Evolutionary conservation across 805 yeast genomes (phyloP).

Genomic region (Wickerhamiella nectarea): DNA sequence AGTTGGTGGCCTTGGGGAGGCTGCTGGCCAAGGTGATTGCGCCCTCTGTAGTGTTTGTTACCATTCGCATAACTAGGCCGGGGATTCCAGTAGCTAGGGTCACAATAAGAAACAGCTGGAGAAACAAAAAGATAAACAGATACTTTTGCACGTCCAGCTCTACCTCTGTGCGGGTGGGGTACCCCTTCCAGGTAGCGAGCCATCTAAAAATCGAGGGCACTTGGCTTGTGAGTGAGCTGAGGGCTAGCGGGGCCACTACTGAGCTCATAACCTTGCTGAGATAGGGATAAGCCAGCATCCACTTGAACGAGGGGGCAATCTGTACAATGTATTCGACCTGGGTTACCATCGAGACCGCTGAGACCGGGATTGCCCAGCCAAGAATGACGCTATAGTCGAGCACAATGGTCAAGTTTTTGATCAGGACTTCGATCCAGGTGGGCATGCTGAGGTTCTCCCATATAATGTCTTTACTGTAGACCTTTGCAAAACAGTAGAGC

Average conservation of each 20-base stretch:
- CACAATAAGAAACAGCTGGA: conserved; percentile 74
- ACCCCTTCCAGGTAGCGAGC: conserved; percentile 43
- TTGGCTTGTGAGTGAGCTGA: conserved; percentile 47
- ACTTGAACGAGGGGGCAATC: conserved; percentile 44
- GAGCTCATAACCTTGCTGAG: conserved; percentile 43
- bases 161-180: conserved; percentile 44
- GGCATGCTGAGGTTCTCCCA: conserved; percentile 49
- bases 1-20: conserved; percentile 74
- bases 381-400: conserved; percentile 39
- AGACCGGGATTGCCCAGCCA: conserved; percentile 74
- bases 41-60: conserved; percentile 20
- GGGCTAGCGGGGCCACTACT: conserved; percentile 51
- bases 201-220: conserved; percentile 46
- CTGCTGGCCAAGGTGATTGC: conserved; percentile 56
- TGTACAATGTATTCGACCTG: conserved; percentile 55
- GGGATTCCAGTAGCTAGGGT: conserved; percentile 79
- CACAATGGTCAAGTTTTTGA: conserved; percentile 33
- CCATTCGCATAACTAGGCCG: conserved; percentile 13
- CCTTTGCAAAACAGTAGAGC: conserved; percentile 25
- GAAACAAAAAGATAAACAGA: conserved; percentile 64
- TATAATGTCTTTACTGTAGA: conserved; percentile 52
- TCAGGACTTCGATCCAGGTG: conserved; percentile 28
- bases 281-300: conserved; percentile 44
- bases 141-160: conserved; percentile 64
- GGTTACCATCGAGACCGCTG: conserved; percentile 60